phyloP scores from a whole-genome alignment of 2,329 filamentous ascomycete species.

The Fusarium transvaalense region DNA sequence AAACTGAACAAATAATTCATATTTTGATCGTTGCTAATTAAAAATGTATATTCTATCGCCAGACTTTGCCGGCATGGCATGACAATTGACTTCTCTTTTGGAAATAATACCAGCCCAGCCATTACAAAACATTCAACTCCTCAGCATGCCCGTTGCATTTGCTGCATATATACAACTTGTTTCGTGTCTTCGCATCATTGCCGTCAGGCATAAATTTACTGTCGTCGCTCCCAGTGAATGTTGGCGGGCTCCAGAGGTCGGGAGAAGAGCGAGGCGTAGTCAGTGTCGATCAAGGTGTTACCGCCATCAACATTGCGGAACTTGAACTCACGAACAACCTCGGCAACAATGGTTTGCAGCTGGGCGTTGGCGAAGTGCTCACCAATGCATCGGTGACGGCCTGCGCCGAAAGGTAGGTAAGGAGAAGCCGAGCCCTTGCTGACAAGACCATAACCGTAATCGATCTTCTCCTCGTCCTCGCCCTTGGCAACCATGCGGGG shows the following conservation, averaged over 20 bases:
- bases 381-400: conserved; percentile 93
- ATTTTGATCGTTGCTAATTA: conserved; percentile 45
- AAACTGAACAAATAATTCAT: conserved; percentile 13
- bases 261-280: conserved; percentile 79
- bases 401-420: conserved; percentile 94
- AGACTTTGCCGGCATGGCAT: conserved; percentile 39
- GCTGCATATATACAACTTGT: conserved; percentile 48
- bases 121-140: conserved; percentile 47
- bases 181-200: conserved; percentile 34
- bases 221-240: conserved; percentile 80
- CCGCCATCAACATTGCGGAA: conserved; percentile 81
- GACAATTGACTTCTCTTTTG: conserved; percentile 42
- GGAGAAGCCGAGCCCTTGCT: conserved; percentile 91
- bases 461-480: conserved; percentile 81
- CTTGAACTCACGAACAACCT: conserved; percentile 82
- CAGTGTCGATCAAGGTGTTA: conserved; percentile 74
- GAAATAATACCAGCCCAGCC: conserved; percentile 39
- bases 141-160: conserved; percentile 42
- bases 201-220: conserved; percentile 50
- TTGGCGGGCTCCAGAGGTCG: conserved; percentile 77
- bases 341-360: conserved; percentile 85
- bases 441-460: conserved; percentile 94
- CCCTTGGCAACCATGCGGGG: conserved; percentile 59
- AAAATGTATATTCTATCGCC: conserved; percentile 45
- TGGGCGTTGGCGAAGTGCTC: conserved; percentile 97